Evolutionary conservation across 164 flowering plant species (phyloP).

Genomic region (Umbilicus rupestris): DNA sequence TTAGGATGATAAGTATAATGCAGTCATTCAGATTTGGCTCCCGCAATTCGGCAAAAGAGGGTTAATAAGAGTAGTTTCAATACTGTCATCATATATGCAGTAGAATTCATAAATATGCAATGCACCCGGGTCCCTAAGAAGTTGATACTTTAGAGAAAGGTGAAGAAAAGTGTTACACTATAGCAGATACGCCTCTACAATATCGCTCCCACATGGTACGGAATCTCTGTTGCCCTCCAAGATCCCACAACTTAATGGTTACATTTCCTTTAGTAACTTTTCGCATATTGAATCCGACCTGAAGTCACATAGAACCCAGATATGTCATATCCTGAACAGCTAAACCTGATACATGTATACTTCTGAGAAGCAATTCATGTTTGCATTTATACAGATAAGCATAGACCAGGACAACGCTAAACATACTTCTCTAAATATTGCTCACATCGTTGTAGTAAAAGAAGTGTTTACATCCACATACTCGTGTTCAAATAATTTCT

Average conservation of each 20-base stretch:
- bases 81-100: no score
- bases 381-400: neutral
- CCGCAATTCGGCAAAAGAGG: neutral
- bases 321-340: neutral
- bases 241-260: slow-evolving; percentile 96
- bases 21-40: neutral
- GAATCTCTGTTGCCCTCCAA: slow-evolving; percentile 98
- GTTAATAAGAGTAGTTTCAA: neutral
- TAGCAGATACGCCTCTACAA: slow-evolving; percentile 91
- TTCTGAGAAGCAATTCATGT: neutral
- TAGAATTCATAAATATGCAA: no score
- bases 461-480: neutral
- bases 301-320: neutral
- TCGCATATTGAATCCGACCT: neutral
- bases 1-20: no score
- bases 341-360: no score
- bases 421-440: neutral
- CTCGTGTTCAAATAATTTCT: neutral
- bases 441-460: neutral
- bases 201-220: slow-evolving; percentile 99
- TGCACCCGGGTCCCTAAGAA: no score
- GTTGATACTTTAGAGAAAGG: no score
- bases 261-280: neutral
- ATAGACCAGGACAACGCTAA: neutral
- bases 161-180: slow-evolving; percentile 35